phyloP scores from a whole-genome alignment of 2,329 filamentous ascomycete species.

The Neonectria neomacrospora region DNA sequence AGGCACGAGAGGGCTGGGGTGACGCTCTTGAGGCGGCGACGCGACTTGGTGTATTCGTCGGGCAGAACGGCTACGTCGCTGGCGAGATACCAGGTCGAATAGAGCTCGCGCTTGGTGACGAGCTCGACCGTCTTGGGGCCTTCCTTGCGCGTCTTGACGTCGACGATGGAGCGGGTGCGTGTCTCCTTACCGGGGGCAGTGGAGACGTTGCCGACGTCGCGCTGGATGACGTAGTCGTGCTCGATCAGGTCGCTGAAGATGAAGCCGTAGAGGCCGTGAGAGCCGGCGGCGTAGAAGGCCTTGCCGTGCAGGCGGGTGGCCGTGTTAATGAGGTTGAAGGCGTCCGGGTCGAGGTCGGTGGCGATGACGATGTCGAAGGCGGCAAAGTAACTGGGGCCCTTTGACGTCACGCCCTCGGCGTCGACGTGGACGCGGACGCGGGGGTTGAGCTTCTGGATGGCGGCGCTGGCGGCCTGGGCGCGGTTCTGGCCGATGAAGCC shows the following conservation, averaged over 20 bases:
- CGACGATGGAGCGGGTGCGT: slow-evolving; percentile 78
- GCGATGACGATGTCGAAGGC: slow-evolving; percentile 88
- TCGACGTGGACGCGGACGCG: slow-evolving; percentile 82
- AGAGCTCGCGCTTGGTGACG: slow-evolving; percentile 91
- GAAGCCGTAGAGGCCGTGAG: slow-evolving; percentile 93
- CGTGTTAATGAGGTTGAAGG: slow-evolving; percentile 84
- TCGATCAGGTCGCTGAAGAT: slow-evolving; percentile 93
- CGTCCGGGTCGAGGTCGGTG: slow-evolving; percentile 83
- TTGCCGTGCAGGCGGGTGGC: slow-evolving; percentile 81
- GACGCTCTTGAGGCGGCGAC: slow-evolving; percentile 78
- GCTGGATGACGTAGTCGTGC: slow-evolving; percentile 90
- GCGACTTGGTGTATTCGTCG: slow-evolving; percentile 73
- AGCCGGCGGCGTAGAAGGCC: slow-evolving; percentile 88
- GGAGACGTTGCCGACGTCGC: slow-evolving; percentile 80
- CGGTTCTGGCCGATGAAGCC: slow-evolving; percentile 82
- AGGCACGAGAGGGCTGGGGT: slow-evolving; percentile 86
- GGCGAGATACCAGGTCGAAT: slow-evolving; percentile 88
- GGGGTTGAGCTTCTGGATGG: slow-evolving; percentile 88
- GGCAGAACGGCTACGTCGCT: slow-evolving; percentile 79
- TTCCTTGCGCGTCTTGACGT: slow-evolving; percentile 76
- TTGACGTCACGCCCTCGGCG: slow-evolving; percentile 71
- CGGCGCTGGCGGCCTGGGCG: slow-evolving; percentile 80
- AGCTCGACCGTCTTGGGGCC: slow-evolving; percentile 78
- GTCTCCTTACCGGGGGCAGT: slow-evolving; percentile 74
- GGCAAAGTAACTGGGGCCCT: slow-evolving; percentile 79